Evolutionary conservation across 2,329 filamentous ascomycete genomes (phyloP).

Genomic region (Diplodia intermedia): DNA sequence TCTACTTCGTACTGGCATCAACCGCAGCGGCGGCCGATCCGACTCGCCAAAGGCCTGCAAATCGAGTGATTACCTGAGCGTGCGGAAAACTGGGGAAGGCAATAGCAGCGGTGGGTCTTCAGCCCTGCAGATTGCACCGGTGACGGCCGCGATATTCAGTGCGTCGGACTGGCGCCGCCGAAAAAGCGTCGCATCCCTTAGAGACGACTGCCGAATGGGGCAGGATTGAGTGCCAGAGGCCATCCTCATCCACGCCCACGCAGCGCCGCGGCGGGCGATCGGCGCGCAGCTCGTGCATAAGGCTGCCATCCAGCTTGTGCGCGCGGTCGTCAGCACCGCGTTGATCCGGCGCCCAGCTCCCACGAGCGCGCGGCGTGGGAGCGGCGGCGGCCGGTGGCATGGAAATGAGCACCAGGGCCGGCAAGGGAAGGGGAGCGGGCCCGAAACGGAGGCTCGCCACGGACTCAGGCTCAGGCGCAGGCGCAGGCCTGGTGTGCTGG

Average conservation of each 20-base stretch:
- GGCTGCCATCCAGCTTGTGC: conserved; percentile 25
- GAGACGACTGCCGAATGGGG: conserved; percentile 14
- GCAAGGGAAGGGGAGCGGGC: conserved; percentile 17
- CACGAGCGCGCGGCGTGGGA: neutral
- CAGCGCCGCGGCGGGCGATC: conserved; percentile 21
- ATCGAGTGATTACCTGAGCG: conserved; percentile 30
- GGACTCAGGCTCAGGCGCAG: neutral
- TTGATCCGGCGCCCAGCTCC: conserved; percentile 22
- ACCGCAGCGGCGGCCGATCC: conserved; percentile 17
- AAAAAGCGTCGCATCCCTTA: conserved; percentile 17
- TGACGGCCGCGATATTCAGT: conserved; percentile 21
- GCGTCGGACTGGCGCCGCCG: neutral
- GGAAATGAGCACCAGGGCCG: conserved; percentile 17
- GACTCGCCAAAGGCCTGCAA: conserved; percentile 28
- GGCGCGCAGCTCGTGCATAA: conserved; percentile 25
- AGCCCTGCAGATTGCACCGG: conserved; percentile 31
- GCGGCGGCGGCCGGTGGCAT: conserved; percentile 18
- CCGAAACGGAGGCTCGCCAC: conserved; percentile 27
- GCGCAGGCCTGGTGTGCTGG: conserved; percentile 13
- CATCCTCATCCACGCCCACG: conserved; percentile 19
- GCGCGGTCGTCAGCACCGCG: conserved; percentile 26
- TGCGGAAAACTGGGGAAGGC: conserved; percentile 32
- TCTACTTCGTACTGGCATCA: conserved; percentile 6
- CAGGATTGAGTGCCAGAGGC: conserved; percentile 13
- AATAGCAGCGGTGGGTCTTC: conserved; percentile 31